Evolutionary conservation across 352 stramenopile genomes (phyloP).

Genomic region (Phytophthora boehmeriae): DNA sequence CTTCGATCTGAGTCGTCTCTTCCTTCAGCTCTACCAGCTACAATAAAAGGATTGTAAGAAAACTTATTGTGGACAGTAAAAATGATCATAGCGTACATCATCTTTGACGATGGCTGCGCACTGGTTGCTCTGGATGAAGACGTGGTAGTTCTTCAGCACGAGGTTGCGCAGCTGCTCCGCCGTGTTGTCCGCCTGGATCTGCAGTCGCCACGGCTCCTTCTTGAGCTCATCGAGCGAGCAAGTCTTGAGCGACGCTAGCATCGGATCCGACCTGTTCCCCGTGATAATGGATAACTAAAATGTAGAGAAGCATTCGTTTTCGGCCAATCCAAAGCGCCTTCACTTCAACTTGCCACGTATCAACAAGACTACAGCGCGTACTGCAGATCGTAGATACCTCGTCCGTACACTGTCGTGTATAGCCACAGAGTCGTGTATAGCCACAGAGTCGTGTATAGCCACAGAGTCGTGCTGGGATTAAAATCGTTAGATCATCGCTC

Average conservation of each 20-base stretch:
- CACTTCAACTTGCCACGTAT: too few relatives aligned
- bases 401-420: too few relatives aligned
- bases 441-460: too few relatives aligned
- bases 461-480: too few relatives aligned
- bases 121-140: constrained; percentile 92
- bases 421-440: too few relatives aligned
- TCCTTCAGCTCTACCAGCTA: constrained; percentile 73
- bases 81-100: constrained; percentile 42
- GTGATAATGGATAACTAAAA: too few relatives aligned
- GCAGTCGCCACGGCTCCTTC: constrained; percentile 84
- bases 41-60: constrained; percentile 1
- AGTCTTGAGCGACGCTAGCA: constrained; percentile 42
- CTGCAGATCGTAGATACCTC: too few relatives aligned
- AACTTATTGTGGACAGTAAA: not conserved
- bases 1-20: constrained; percentile 59
- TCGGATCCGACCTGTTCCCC: too few relatives aligned
- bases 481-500: too few relatives aligned
- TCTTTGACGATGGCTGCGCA: constrained; percentile 83
- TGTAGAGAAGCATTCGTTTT: too few relatives aligned
- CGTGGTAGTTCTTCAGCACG: constrained; percentile 90
- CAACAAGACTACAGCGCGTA: too few relatives aligned
- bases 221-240: constrained; percentile 84
- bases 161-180: constrained; percentile 78
- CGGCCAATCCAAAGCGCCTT: too few relatives aligned
- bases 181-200: constrained; percentile 82